A percentile compares a stretch with the other conserved stretches of the same genome.
phyloP scores from a whole-genome alignment of 768 basidiomycete species.

The Naganishia friedmannii region DNA sequence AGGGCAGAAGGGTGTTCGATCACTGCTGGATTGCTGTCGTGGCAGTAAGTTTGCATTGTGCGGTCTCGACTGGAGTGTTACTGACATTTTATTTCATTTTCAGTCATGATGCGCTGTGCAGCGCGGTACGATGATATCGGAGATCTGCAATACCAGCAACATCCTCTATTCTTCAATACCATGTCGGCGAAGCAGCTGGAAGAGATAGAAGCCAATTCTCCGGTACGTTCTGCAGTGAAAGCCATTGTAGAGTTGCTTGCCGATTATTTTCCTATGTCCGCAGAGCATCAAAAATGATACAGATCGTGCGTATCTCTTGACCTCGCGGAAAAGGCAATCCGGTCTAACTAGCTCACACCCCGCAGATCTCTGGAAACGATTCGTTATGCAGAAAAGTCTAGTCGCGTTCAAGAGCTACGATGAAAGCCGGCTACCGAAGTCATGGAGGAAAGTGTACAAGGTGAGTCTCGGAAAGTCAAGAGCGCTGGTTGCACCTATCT shows the following conservation, averaged over 20 bases:
- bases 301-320: slow-evolving; percentile 17
- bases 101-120: slow-evolving; percentile 32
- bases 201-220: slow-evolving; percentile 29
- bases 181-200: slow-evolving; percentile 23
- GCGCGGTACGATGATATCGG: slow-evolving; percentile 30
- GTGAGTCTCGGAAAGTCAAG: background rate
- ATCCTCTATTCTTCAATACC: slow-evolving; percentile 30
- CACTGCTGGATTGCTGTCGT: slow-evolving; percentile 12
- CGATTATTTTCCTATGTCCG: background rate
- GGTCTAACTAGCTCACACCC: background rate
- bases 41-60: slow-evolving; percentile 1
- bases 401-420: slow-evolving; percentile 20
- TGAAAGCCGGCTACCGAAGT: background rate
- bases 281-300: slow-evolving; percentile 28
- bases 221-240: background rate
- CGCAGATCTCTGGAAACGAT: slow-evolving; percentile 27
- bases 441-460: slow-evolving; percentile 28
- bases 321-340: background rate
- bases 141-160: slow-evolving; percentile 28
- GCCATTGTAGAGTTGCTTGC: background rate
- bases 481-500: background rate
- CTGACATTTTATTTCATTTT: background rate
- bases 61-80: background rate
- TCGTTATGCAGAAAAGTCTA: slow-evolving; percentile 23
- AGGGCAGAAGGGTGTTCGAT: slow-evolving; percentile 1